Percentiles rank a stretch among this genome's conserved stretches.
Conservation (phyloP, 176 grass and related monocot genomes). For the Phragmites australis region DNA sequence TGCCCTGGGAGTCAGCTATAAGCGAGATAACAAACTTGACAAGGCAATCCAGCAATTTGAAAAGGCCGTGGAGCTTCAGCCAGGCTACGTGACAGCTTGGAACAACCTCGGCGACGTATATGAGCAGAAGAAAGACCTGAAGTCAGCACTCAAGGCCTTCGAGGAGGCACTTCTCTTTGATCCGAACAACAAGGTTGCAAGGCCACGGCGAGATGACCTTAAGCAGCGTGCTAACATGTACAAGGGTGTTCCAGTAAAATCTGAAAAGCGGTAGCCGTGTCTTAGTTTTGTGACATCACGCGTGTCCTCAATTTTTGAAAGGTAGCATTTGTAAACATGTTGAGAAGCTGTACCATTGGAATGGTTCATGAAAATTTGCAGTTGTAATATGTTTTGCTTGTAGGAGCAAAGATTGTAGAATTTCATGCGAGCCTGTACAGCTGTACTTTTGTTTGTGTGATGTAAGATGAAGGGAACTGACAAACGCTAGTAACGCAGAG, state of each 20-base stretch:
- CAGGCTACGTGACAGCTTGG: constrained; percentile 89
- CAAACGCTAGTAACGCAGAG: too few relatives aligned
- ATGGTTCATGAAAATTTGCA: too few relatives aligned
- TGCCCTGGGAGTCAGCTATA: constrained; percentile 82
- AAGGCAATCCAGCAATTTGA: constrained; percentile 79
- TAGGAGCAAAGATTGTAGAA: too few relatives aligned
- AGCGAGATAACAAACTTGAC: constrained; percentile 78
- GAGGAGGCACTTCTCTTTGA: constrained; percentile 85
- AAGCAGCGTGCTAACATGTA: constrained; percentile 65
- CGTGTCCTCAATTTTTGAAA: constrained; percentile 34
- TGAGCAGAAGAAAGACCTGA: constrained; percentile 76
- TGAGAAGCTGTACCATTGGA: neutral
- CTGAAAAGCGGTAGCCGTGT: constrained; percentile 52
- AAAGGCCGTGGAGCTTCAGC: constrained; percentile 82
- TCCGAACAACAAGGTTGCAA: constrained; percentile 81
- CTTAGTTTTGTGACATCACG: neutral
- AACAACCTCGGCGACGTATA: constrained; percentile 87
- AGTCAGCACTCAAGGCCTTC: constrained; percentile 70
- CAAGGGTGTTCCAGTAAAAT: constrained; percentile 67
- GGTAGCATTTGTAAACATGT: constrained; percentile 26
- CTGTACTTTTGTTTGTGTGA: too few relatives aligned
- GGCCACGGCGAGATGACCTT: constrained; percentile 64
- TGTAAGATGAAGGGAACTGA: too few relatives aligned
- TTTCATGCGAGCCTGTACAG: too few relatives aligned
- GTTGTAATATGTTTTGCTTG: too few relatives aligned